A percentile compares a stretch with the other conserved stretches of the same genome.
Evolutionary conservation across 495 filamentous ascomycete species (phyloP).

Genomic region (Niebla homalea): DNA sequence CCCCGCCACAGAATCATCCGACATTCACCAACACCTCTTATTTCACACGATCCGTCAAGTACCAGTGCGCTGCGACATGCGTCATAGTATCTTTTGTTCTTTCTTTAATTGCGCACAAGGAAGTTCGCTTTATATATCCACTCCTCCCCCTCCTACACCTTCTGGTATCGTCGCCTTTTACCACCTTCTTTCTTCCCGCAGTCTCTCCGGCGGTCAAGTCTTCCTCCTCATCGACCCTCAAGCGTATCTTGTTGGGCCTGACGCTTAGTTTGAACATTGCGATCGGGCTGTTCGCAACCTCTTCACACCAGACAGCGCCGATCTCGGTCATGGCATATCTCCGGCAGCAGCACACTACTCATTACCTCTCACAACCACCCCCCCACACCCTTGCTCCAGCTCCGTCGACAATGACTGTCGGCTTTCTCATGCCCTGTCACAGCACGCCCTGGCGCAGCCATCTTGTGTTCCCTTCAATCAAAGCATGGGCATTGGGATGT

Average conservation of each 20-base stretch:
- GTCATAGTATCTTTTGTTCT: conserved; percentile 48
- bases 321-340: conserved; percentile 61
- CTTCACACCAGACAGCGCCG: conserved; percentile 67
- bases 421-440: conserved; percentile 96
- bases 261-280: conserved; percentile 52
- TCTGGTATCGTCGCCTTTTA: conserved; percentile 53
- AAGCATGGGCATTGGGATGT: conserved; percentile 80
- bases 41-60: conserved; percentile 30
- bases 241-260: conserved; percentile 35
- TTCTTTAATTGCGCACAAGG: conserved; percentile 83
- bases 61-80: conserved; percentile 48
- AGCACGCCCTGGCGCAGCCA: conserved; percentile 93
- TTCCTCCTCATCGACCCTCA: conserved; percentile 10
- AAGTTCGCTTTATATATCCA: conserved; percentile 95
- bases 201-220: conserved; percentile 21
- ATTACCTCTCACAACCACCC: conserved; percentile 22
- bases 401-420: conserved; percentile 44
- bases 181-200: conserved; percentile 47
- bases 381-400: conserved; percentile 8
- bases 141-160: conserved; percentile 76
- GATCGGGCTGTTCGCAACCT: conserved; percentile 60
- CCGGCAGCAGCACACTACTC: conserved; percentile 50
- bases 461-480: conserved; percentile 56
- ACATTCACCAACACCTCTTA: conserved; percentile 22
- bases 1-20: conserved; percentile 13